Base-by-base conservation (phyloP, 345 rosid species). In the Gossypium mustelinum region DNA sequence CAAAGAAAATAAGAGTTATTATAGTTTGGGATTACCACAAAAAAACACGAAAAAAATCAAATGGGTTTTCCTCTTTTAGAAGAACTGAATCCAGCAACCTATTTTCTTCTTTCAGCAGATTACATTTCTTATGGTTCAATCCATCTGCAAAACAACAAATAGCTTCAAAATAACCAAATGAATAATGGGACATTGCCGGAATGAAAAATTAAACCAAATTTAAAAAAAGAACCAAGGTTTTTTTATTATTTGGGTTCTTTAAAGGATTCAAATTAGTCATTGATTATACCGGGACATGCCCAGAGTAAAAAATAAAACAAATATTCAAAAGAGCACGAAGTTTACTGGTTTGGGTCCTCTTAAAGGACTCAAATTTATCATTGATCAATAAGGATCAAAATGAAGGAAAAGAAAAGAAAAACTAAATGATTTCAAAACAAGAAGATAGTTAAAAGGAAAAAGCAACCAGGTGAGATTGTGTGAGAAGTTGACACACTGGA, bases 21-120 rank as follows among this genome's bases (percentile, higher is more conserved):
- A 69, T 27, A 27, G 59, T 51, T 52, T n/a, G 60, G 17, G 16
- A 29, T 4, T 85, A 86, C 92, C 88, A 43, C 60, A 85, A 39
- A 88, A 88, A 75, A 54, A 82, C 44, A 48, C 84, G 86, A 58
- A 80, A 74, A 65, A 81, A 73, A 54, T 79, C 82, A 25, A 80
- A 82, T 0, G 89, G 86, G 54, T 81, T 84, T 51, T 80, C 83
- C 44, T 70, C 83, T 47, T 51, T 77, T 52, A 57, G 78, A 69
- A 29, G 56, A 69, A 67, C 62, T 25, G 70, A 17, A 52, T 55
- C 69, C 47, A 66, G 63, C 58, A 60, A 39, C 66, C 3, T 67
- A 52, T 54, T 78, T 55, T 73, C 43, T 41, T 72, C 75, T 76
- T 69, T 76, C 63, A 17, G 73, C 48, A 61, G 34, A 75, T 27